These are phyloP conservation scores for Beauveria sp. DNA, from an alignment of 2,329 filamentous ascomycete genomes.

Conservation along the genomic window DNA sequence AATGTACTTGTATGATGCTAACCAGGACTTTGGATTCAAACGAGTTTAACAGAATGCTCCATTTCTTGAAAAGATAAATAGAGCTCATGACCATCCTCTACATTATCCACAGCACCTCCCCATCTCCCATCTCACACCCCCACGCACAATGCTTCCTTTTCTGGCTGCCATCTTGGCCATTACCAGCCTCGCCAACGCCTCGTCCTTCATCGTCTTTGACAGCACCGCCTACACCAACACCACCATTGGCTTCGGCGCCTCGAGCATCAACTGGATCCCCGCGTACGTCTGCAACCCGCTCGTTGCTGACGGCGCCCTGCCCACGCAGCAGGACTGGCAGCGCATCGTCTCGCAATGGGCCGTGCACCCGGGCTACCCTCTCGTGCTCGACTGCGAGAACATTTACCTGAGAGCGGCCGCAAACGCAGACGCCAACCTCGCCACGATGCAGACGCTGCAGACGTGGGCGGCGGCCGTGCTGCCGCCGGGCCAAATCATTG, in stretches of 20 bases:
- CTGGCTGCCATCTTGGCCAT: background rate
- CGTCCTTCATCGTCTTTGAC: slow-evolving; percentile 8
- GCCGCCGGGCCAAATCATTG: slow-evolving; percentile 7
- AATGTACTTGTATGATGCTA: background rate
- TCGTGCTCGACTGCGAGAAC: slow-evolving; percentile 11
- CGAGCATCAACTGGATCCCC: slow-evolving; percentile 11
- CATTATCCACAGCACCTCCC: background rate
- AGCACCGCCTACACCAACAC: slow-evolving; percentile 10
- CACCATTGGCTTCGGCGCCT: slow-evolving; percentile 8
- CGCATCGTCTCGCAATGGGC: slow-evolving; percentile 8
- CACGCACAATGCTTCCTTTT: background rate
- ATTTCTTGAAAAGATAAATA: background rate
- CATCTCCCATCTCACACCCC: no score
- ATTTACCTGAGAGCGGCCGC: slow-evolving; percentile 3
- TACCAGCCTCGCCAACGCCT: background rate
- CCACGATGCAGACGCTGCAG: slow-evolving; percentile 8
- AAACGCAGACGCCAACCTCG: slow-evolving; percentile 2
- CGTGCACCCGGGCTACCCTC: slow-evolving; percentile 3
- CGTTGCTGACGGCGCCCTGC: background rate
- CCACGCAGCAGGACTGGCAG: slow-evolving; percentile 1
- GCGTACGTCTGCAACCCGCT: slow-evolving; percentile 8
- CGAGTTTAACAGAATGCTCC: no score
- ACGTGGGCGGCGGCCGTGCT: slow-evolving; percentile 11
- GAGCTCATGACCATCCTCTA: background rate
- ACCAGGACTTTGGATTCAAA: background rate